Evolutionary conservation across 2,329 filamentous ascomycete species (phyloP).

Genomic region (Podosphaera fusca): DNA sequence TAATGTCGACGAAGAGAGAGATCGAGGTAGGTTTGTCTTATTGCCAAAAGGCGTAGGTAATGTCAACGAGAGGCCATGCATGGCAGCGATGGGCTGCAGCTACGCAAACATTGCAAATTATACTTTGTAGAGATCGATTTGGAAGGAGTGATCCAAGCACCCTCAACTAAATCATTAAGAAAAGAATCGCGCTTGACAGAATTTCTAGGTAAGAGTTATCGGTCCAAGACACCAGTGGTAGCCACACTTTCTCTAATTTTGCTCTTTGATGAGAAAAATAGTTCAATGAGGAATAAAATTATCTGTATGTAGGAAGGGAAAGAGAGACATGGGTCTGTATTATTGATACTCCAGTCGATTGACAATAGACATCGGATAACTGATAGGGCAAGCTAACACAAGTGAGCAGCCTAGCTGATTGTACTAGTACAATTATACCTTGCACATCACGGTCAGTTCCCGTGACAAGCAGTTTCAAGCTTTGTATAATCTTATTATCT

Average conservation of each 20-base stretch:
- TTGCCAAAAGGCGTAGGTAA: slow-evolving; percentile 13
- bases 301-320: background rate
- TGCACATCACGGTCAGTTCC: background rate
- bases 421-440: background rate
- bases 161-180: background rate
- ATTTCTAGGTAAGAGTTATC: background rate
- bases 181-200: background rate
- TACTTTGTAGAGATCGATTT: background rate
- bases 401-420: background rate
- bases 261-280: background rate
- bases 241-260: background rate
- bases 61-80: slow-evolving; percentile 14
- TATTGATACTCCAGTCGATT: background rate
- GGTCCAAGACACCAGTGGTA: background rate
- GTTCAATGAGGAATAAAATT: background rate
- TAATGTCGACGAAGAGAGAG: slow-evolving; percentile 15
- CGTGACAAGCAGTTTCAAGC: background rate
- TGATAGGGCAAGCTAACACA: background rate
- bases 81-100: slow-evolving; percentile 8
- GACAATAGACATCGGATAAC: background rate
- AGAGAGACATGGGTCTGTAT: background rate
- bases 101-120: slow-evolving; percentile 10
- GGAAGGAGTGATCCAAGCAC: background rate
- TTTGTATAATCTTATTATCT: background rate
- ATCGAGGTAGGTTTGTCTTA: slow-evolving; percentile 13